These are phyloP conservation scores for Pyrenula massariospora DNA, from an alignment of 495 filamentous ascomycete genomes.

Conservation along the genomic window DNA sequence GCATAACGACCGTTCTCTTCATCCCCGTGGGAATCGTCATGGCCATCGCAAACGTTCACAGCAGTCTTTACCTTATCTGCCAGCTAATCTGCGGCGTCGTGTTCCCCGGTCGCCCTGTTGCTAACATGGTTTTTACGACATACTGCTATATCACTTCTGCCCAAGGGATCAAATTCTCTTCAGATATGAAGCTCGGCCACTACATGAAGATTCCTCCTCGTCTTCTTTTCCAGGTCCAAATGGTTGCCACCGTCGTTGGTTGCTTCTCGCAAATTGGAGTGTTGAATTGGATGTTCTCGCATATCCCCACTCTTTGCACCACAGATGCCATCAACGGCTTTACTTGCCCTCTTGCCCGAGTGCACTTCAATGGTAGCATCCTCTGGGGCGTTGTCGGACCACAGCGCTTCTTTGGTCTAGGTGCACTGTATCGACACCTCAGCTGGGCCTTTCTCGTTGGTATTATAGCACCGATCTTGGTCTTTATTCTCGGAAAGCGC, in stretches of 20 bases:
- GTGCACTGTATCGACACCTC: conserved; percentile 46
- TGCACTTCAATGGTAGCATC: conserved; percentile 83
- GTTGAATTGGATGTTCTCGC: conserved; percentile 78
- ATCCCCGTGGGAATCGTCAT: conserved; percentile 76
- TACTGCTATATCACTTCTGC: conserved; percentile 74
- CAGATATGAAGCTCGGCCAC: conserved; percentile 78
- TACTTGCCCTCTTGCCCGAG: conserved; percentile 74
- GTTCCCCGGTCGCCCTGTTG: conserved; percentile 70
- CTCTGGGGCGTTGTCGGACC: conserved; percentile 85
- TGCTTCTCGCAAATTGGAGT: conserved; percentile 72
- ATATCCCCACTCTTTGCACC: conserved; percentile 69
- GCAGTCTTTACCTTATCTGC: conserved; percentile 65
- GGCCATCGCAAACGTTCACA: conserved; percentile 77
- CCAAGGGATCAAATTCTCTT: conserved; percentile 77
- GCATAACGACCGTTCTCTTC: conserved; percentile 60
- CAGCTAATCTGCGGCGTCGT: conserved; percentile 68
- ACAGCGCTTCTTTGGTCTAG: conserved; percentile 38
- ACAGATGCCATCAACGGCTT: conserved; percentile 66
- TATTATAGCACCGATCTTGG: conserved; percentile 51
- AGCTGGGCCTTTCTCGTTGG: conserved; percentile 71
- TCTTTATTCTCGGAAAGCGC: conserved; percentile 51
- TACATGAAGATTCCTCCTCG: conserved; percentile 91
- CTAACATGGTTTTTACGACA: conserved; percentile 83
- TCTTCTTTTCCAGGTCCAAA: conserved; percentile 67
- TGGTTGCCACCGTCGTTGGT: conserved; percentile 67